Percentiles rank a stretch among this genome's conserved stretches.
phyloP scores from a whole-genome alignment of 2,329 filamentous ascomycete species.

The Verticillium isaacii region DNA sequence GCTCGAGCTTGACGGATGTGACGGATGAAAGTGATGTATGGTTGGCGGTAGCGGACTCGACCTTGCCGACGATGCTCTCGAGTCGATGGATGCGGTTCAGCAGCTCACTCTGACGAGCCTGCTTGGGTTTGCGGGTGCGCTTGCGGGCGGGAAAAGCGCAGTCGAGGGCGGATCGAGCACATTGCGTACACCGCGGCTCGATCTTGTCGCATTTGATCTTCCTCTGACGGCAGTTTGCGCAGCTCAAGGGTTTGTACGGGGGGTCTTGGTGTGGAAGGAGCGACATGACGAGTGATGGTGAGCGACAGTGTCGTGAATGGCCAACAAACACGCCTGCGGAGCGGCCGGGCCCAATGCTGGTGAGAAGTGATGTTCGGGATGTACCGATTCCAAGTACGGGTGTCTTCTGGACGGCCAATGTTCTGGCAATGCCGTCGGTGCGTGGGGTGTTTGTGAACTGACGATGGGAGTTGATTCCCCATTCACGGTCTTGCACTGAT shows the following conservation, averaged over 20 bases:
- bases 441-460: background rate
- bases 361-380: too few species aligned
- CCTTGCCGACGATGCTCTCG: slow-evolving; percentile 39
- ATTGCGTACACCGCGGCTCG: slow-evolving; percentile 39
- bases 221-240: slow-evolving; percentile 52
- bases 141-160: slow-evolving; percentile 44
- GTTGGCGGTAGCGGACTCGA: slow-evolving; percentile 21
- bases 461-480: background rate
- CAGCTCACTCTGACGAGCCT: slow-evolving; percentile 37
- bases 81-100: slow-evolving; percentile 38
- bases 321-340: background rate
- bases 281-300: background rate
- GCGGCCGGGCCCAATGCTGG: too few species aligned
- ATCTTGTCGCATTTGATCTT: slow-evolving; percentile 57
- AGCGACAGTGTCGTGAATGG: background rate
- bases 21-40: background rate
- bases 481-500: background rate
- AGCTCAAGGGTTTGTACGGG: slow-evolving; percentile 37
- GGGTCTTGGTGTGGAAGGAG: background rate
- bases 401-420: too few species aligned
- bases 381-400: too few species aligned
- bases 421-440: too few species aligned
- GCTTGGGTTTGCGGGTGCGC: slow-evolving; percentile 33
- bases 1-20: background rate
- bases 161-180: slow-evolving; percentile 31